Evolutionary conservation across 305 asterid species (phyloP).

Genomic region (Fraxinus floribunda): DNA sequence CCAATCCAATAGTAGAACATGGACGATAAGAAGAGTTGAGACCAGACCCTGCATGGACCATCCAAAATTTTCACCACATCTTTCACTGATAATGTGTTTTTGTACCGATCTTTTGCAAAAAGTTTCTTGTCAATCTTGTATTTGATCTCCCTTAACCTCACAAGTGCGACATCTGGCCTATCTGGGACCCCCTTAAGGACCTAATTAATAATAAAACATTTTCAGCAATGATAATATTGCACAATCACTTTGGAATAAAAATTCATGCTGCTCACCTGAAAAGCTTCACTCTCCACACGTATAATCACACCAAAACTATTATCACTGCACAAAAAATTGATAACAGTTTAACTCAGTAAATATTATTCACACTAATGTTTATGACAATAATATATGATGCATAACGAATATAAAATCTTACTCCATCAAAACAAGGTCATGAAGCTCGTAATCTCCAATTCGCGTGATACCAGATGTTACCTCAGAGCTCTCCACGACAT

Average conservation of each 20-base stretch:
- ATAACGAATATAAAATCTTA: slow-evolving; percentile 32
- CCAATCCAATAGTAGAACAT: slow-evolving; percentile 15
- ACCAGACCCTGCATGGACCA: slow-evolving; percentile 84
- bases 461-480: slow-evolving; percentile 87
- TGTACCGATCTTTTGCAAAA: slow-evolving; percentile 67
- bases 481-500: slow-evolving; percentile 95
- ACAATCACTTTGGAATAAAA: slow-evolving; percentile 7
- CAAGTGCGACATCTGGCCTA: slow-evolving; percentile 89
- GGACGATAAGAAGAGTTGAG: slow-evolving; percentile 16
- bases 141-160: slow-evolving; percentile 86
- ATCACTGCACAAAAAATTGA: slow-evolving; percentile 56
- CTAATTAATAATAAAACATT: slow-evolving; percentile 37
- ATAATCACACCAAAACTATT: slow-evolving; percentile 91
- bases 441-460: slow-evolving; percentile 92
- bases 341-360: not conserved
- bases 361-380: not conserved
- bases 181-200: slow-evolving; percentile 94
- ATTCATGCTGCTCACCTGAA: slow-evolving; percentile 56
- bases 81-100: slow-evolving; percentile 77
- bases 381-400: not conserved
- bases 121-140: slow-evolving; percentile 73
- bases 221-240: slow-evolving; percentile 25
- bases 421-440: slow-evolving; percentile 93
- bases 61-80: slow-evolving; percentile 90
- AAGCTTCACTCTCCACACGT: slow-evolving; percentile 96